Evolutionary conservation across 208 protist genomes (phyloP).

Genomic region (Trypanosoma vivax): DNA sequence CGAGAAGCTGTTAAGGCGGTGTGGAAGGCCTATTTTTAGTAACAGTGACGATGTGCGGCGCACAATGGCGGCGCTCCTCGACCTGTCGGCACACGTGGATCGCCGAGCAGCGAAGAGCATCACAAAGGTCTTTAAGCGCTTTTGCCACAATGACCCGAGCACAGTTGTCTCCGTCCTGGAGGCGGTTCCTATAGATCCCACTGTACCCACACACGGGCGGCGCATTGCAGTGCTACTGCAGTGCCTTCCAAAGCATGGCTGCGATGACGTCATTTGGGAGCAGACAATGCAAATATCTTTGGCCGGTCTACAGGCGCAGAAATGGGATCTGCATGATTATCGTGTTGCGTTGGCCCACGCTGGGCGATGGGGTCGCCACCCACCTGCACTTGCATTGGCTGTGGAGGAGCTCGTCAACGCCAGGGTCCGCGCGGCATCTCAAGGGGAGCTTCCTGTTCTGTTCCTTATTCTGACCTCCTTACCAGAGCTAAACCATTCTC

Average conservation of each 20-base stretch:
- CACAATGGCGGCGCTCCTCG: constrained; percentile 29
- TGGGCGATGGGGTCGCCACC: constrained; percentile 20
- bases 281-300: constrained; percentile 7
- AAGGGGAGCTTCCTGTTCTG: constrained; percentile 18
- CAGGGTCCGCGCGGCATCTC: constrained; percentile 7
- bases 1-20: constrained; percentile 13
- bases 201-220: constrained; percentile 21
- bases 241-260: constrained; percentile 17
- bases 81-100: constrained; percentile 31
- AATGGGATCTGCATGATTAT: constrained; percentile 23
- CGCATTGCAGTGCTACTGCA: constrained; percentile 18
- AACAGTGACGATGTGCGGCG: constrained; percentile 29
- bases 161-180: constrained; percentile 29
- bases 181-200: constrained; percentile 20
- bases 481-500: constrained; percentile 29
- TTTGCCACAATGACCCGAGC: constrained; percentile 25
- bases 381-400: constrained; percentile 8
- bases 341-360: constrained; percentile 10
- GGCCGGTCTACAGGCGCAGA: constrained; percentile 9
- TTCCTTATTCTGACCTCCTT: constrained; percentile 30
- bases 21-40: constrained; percentile 28
- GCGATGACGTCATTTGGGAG: constrained; percentile 33
- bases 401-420: constrained; percentile 18
- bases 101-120: constrained; percentile 15
- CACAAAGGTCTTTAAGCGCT: constrained; percentile 21